These are phyloP conservation scores for Zea luxurians DNA, from an alignment of 176 grass and related monocot species.

Conservation along the genomic window DNA sequence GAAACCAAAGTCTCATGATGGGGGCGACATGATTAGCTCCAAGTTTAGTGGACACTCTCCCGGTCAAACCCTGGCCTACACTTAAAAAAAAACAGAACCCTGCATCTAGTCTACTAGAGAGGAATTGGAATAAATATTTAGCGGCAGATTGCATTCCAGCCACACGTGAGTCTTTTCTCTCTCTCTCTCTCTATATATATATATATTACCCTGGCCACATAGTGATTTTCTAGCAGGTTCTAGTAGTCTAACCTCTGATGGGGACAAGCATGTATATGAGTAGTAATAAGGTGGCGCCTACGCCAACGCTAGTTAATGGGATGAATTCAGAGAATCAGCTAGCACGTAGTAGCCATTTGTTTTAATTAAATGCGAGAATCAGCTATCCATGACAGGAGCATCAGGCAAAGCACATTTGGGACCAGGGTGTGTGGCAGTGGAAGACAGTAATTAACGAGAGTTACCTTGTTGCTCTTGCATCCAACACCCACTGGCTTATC, in stretches of 20 bases:
- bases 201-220: neutral
- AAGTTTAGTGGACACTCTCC: conserved; percentile 31
- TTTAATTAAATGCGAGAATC: neutral
- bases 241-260: conserved; percentile 4
- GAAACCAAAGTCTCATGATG: conserved; percentile 33
- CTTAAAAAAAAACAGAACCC: neutral
- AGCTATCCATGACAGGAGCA: conserved; percentile 11
- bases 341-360: neutral
- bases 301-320: conserved; percentile 12
- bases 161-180: conserved; percentile 25
- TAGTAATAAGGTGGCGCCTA: conserved; percentile 24
- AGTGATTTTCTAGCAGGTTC: conserved; percentile 6
- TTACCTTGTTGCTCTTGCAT: conserved; percentile 7
- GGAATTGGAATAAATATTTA: conserved; percentile 25
- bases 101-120: conserved; percentile 3
- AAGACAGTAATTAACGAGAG: conserved; percentile 2
- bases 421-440: neutral
- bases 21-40: conserved; percentile 39
- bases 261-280: conserved; percentile 36
- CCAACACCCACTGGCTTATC: conserved; percentile 24
- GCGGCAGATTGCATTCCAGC: conserved; percentile 20
- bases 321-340: conserved; percentile 22
- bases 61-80: conserved; percentile 20
- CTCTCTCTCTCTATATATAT: too few relatives aligned
- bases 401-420: neutral